phyloP scores from a whole-genome alignment of 139 green algal genomes.

The Chlorella vulgaris region DNA sequence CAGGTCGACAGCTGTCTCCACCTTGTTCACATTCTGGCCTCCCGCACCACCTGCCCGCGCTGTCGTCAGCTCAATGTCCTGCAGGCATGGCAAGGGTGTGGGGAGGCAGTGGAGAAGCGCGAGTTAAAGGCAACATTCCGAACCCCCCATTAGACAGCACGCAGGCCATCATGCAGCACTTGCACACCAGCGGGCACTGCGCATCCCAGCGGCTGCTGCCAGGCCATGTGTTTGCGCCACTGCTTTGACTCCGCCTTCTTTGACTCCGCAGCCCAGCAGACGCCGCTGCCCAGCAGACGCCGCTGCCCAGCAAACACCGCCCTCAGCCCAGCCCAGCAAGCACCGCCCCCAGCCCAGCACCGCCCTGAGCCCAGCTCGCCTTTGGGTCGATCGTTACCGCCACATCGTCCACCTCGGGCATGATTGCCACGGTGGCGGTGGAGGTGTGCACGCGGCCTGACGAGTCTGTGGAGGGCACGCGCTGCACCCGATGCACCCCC shows the following conservation, averaged over 20 bases:
- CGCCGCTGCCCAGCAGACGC: too few species aligned
- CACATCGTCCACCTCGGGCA: constrained; percentile 89
- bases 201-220: too few species aligned
- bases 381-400: constrained; percentile 81
- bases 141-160: too few species aligned
- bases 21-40: constrained; percentile 94
- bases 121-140: too few species aligned
- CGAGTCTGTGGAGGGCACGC: constrained; percentile 95
- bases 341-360: not conserved
- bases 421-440: constrained; percentile 93
- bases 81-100: not conserved
- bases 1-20: constrained; percentile 98
- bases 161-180: too few species aligned
- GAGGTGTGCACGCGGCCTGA: constrained; percentile 95
- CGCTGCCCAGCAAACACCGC: too few species aligned
- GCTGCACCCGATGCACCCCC: constrained; percentile 97
- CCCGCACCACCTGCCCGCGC: constrained; percentile 78
- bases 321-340: not conserved
- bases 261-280: too few species aligned
- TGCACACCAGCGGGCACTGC: too few species aligned
- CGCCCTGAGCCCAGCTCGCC: constrained; percentile 3
- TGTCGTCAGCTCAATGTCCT: constrained; percentile 82
- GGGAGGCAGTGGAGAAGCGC: not conserved
- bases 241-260: too few species aligned
- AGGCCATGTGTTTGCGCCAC: too few species aligned